These are phyloP conservation scores for Cadophora luteo-olivacea DNA, from an alignment of 2,329 filamentous ascomycete genomes.

Conservation along the genomic window DNA sequence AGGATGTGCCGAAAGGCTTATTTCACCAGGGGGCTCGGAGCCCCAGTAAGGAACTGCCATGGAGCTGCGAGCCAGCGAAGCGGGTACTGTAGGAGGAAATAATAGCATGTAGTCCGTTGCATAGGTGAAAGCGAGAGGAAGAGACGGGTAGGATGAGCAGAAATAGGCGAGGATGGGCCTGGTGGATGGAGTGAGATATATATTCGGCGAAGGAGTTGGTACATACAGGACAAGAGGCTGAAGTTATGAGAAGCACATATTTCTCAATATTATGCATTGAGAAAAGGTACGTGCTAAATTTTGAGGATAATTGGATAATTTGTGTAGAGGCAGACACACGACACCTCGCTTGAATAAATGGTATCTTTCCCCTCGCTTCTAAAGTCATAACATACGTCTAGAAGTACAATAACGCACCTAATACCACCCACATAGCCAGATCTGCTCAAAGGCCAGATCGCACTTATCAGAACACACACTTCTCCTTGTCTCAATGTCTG, in stretches of 20 bases:
- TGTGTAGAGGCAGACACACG: background rate
- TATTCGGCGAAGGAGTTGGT: too few species aligned
- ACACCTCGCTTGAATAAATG: background rate
- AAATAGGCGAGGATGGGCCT: too few species aligned
- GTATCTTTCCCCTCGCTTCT: slow-evolving; percentile 2
- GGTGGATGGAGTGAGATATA: too few species aligned
- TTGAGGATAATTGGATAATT: background rate
- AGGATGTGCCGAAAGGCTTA: background rate
- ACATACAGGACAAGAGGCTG: too few species aligned
- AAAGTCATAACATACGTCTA: slow-evolving; percentile 6
- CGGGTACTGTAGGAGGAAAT: too few species aligned
- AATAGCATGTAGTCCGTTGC: too few species aligned
- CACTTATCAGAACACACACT: background rate
- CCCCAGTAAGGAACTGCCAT: too few species aligned
- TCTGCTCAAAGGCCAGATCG: background rate
- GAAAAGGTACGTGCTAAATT: background rate
- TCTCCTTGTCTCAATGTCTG: background rate
- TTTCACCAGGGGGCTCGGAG: background rate
- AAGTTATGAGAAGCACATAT: too few species aligned
- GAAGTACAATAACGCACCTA: slow-evolving; percentile 7
- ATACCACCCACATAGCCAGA: background rate
- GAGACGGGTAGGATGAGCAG: too few species aligned
- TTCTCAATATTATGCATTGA: background rate
- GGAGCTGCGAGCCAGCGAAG: too few species aligned
- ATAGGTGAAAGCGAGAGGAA: too few species aligned